phyloP scores from a whole-genome alignment of 441 rosid genomes.

The Daphne laureola region DNA sequence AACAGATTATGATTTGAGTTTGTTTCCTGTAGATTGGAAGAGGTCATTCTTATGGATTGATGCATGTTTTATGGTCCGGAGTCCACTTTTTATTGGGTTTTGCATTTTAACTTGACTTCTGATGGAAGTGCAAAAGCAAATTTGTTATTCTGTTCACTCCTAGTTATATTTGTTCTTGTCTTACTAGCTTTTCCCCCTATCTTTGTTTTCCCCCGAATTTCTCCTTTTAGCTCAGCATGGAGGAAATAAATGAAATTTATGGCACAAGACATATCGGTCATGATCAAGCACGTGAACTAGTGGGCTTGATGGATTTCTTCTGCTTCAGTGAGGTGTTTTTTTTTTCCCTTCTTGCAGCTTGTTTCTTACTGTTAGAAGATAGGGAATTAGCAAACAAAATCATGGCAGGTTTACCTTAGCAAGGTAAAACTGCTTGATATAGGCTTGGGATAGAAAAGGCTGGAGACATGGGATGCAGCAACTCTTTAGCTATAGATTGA shows the following conservation, averaged over 20 bases:
- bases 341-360: constrained; percentile 13
- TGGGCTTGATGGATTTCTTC: constrained; percentile 97
- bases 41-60: too few species aligned
- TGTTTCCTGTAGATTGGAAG: too few species aligned
- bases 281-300: constrained; percentile 78
- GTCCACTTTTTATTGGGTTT: too few species aligned
- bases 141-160: too few species aligned
- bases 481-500: too few species aligned
- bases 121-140: too few species aligned
- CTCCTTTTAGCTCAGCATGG: constrained; percentile 49
- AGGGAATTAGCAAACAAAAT: not conserved
- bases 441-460: not conserved
- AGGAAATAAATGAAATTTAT: constrained; percentile 61
- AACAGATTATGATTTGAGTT: too few species aligned
- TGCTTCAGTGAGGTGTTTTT: constrained; percentile 84
- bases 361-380: not conserved
- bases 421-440: not conserved
- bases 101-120: too few species aligned
- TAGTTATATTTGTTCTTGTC: too few species aligned
- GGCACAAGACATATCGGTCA: constrained; percentile 94
- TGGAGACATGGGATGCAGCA: not conserved
- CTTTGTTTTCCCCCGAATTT: constrained; percentile 4
- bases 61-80: too few species aligned
- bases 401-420: not conserved
- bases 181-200: too few species aligned